Percentiles rank a stretch among this genome's conserved stretches.
Evolutionary conservation across 2,329 filamentous ascomycete species (phyloP).

Genomic region (Claviceps citrina): DNA sequence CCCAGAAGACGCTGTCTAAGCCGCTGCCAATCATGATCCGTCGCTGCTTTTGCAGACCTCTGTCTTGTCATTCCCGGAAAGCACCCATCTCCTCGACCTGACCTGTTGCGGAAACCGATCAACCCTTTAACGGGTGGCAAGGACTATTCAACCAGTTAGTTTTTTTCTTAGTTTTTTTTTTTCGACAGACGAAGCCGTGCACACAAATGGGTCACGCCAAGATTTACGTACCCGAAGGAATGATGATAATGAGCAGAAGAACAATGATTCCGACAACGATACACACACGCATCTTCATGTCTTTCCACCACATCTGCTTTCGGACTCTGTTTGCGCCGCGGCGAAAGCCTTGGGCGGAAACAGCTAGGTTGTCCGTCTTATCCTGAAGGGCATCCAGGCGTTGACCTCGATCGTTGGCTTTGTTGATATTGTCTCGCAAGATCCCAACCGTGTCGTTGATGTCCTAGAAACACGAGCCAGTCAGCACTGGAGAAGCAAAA

Average conservation of each 20-base stretch:
- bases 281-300: slow-evolving; percentile 99
- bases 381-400: slow-evolving; percentile 76
- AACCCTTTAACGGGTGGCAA: slow-evolving; percentile 20
- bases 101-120: slow-evolving; percentile 5
- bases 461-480: slow-evolving; percentile 46
- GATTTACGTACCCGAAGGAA: slow-evolving; percentile 71
- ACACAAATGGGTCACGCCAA: neutral
- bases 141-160: slow-evolving; percentile 14
- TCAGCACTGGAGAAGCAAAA: neutral
- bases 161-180: no score
- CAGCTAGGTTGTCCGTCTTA: slow-evolving; percentile 87
- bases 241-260: slow-evolving; percentile 82
- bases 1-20: slow-evolving; percentile 1
- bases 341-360: slow-evolving; percentile 88
- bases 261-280: slow-evolving; percentile 82
- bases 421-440: slow-evolving; percentile 96
- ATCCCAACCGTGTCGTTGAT: slow-evolving; percentile 90
- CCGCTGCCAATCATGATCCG: neutral
- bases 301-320: slow-evolving; percentile 99
- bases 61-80: neutral
- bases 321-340: slow-evolving; percentile 90
- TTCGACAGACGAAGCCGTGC: neutral
- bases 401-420: slow-evolving; percentile 84
- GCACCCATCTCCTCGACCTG: neutral
- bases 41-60: neutral